A percentile compares a stretch with the other conserved stretches of the same genome.
These are phyloP conservation scores for Taxillus chinensis DNA, from an alignment of 164 flowering plant species.

Conservation along the genomic window DNA sequence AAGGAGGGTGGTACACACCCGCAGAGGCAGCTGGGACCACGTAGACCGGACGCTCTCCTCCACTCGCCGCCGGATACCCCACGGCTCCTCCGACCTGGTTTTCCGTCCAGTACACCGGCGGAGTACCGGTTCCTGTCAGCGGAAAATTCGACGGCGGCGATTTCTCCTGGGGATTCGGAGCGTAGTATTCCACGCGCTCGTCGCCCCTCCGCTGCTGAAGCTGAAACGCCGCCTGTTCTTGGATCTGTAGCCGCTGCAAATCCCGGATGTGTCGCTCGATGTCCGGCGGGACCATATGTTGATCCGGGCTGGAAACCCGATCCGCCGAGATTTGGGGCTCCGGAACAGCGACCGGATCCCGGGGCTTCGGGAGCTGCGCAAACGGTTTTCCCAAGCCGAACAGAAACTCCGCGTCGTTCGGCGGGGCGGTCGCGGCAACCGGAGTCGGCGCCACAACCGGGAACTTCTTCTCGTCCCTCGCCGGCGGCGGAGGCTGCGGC, in stretches of 20 bases:
- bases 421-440: conserved; percentile 4
- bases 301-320: conserved; percentile 7
- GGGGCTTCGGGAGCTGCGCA: conserved; percentile 4
- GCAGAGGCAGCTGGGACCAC: conserved; percentile 27
- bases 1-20: conserved; percentile 16
- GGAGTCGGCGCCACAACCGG: conserved; percentile 4
- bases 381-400: conserved; percentile 35
- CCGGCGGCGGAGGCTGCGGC: conserved; percentile 35
- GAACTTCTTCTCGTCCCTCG: conserved; percentile 16
- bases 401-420: conserved; percentile 29
- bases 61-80: conserved; percentile 16
- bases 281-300: conserved; percentile 8
- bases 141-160: conserved; percentile 4
- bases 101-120: conserved; percentile 26
- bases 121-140: conserved; percentile 2
- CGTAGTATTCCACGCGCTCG: conserved; percentile 25
- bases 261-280: conserved; percentile 41
- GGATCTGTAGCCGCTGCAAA: conserved; percentile 38
- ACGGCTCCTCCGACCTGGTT: conserved; percentile 18
- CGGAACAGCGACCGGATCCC: conserved; percentile 1
- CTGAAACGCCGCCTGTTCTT: conserved; percentile 21
- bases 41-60: conserved; percentile 27
- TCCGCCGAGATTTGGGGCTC: conserved; percentile 14
- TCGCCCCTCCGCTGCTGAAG: conserved; percentile 18
- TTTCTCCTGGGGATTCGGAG: conserved; percentile 19